Evolutionary conservation across 345 rosid genomes (phyloP), one percentile per base, ranked within the genome.

Genomic region (Syzygium oleosum): DNA sequence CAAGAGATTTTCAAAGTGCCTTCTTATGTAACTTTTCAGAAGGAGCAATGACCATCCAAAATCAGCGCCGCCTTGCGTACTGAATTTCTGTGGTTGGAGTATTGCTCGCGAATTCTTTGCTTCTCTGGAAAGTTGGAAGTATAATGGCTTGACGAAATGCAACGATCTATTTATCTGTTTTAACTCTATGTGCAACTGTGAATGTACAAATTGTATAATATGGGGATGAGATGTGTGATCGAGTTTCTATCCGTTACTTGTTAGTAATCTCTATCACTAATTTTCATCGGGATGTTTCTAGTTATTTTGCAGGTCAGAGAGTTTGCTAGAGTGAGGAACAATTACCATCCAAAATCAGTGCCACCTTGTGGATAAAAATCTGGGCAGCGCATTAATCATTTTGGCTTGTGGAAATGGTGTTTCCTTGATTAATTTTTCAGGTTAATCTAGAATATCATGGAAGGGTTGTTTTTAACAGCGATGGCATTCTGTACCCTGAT

Each of bases 381-480:
- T 58, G 63, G 63, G n/a, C 63, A 58, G 25, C n/a, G 13, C 6
- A 9, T 58, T 25, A 58, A 58, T 58, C 63, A 58, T 25, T 58
- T 23, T 23, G 63, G 63, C 11, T 58, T 58, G 63, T 58, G 63
- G 63, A 58, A 58, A 58, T 23, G 86, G 80, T 85, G 25, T 34
- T 17, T 85, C 29, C 65, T 86, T 34, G n/a, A 23, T 31, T 85
- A 87, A 89, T 55, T 86, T 89, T 87, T 90, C 89, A 97, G 97
- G 98, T 97, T 54, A 97, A 96, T 90, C 93, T 97, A 89, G 98
- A 97, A 86, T 96, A 94, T 90, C 98, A 96, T 87, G 98, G 96
- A 68, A 93, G 95, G 59, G 96, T 96, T 89, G 98, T 96, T 85
- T 95, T 96, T 90, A 97, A 95, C 91, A 91, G 92, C n/a, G 92